Evolutionary conservation across 148 eudicot genomes (phyloP), one percentile per base, ranked within the genome.

Genomic region (Cornus florida): DNA sequence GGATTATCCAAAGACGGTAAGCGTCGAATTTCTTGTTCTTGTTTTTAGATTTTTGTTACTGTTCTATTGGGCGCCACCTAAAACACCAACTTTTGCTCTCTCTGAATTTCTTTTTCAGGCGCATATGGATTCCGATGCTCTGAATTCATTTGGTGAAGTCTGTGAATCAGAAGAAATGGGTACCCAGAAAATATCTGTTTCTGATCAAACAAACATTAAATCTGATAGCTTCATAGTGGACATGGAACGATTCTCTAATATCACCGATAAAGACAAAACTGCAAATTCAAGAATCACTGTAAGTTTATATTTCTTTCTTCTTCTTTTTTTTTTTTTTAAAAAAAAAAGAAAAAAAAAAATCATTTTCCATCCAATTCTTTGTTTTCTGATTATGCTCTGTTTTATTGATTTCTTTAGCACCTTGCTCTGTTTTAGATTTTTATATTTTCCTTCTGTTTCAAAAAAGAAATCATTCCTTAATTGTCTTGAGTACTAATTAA

Each of bases 221-320:
- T 76, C 89, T 1, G 96, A 92, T 59, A 86, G 86, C 83, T 92
- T 87, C 78, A 70, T 86, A 17, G 88, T 94, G 16, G 97, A 94
- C 84, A 84, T 94, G 80, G 93, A 89, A 35, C 81, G 85, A 35
- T 83, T 90, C 22, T 84, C 91, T 60, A 86, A 83, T 82, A 82
- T 91, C 17, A 67, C 84, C 17, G 87, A 85, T 28, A 91, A 87
- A 69, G 91, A 91, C 12, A 23, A 56, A 53, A 84, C 72, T 14
- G 35, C 86, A 24, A 91, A 86, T 82, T 88, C 98, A 75, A 86
- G 92, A 84, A 75, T 84, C 74, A 87, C 83, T 7, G 98, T 94
- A 83, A 87, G 93, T 86, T 86, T 67, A 4, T 10, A 1, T 24
- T 67, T 31, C 70, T 13, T 28, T n/a, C 22, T 24, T 16, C 16